Evolutionary conservation across 1,139 yeast species (phyloP).

Genomic region (Geotrichum fermentans): DNA sequence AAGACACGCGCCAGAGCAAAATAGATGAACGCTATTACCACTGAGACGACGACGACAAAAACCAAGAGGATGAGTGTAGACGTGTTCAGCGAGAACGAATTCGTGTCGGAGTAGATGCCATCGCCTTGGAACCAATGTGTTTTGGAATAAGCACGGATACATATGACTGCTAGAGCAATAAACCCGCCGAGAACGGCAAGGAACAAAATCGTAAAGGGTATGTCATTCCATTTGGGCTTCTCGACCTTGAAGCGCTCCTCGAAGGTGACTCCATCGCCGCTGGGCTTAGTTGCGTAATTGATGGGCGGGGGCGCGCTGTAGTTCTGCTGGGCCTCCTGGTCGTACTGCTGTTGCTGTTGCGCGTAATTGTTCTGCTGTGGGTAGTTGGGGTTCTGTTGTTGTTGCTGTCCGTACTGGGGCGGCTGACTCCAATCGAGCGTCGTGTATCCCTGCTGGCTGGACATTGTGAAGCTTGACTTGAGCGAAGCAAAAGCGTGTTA

Average conservation of each 20-base stretch:
- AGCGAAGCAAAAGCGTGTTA: too few relatives aligned
- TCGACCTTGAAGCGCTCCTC: slow-evolving; percentile 63
- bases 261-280: slow-evolving; percentile 45
- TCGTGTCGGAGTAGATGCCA: slow-evolving; percentile 48
- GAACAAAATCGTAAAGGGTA: slow-evolving; percentile 52
- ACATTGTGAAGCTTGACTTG: too few relatives aligned
- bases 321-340: slow-evolving; percentile 17
- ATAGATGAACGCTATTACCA: slow-evolving; percentile 55
- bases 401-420: slow-evolving; percentile 6
- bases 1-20: slow-evolving; percentile 57
- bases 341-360: slow-evolving; percentile 23
- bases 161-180: slow-evolving; percentile 63
- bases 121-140: slow-evolving; percentile 57
- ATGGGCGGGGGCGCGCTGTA: slow-evolving; percentile 26
- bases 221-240: slow-evolving; percentile 65
- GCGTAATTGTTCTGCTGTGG: slow-evolving; percentile 10
- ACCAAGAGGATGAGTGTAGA: slow-evolving; percentile 68
- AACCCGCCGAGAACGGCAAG: slow-evolving; percentile 61
- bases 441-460: slow-evolving; percentile 7
- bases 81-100: slow-evolving; percentile 61
- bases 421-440: slow-evolving; percentile 9
- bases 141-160: slow-evolving; percentile 57
- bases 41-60: slow-evolving; percentile 58
- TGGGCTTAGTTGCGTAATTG: slow-evolving; percentile 29
- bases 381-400: slow-evolving; percentile 6